Evolutionary conservation across 2,329 filamentous ascomycete species (phyloP), one percentile per base, ranked within the genome.

Genomic region (Ophioceras dolichostomum): DNA sequence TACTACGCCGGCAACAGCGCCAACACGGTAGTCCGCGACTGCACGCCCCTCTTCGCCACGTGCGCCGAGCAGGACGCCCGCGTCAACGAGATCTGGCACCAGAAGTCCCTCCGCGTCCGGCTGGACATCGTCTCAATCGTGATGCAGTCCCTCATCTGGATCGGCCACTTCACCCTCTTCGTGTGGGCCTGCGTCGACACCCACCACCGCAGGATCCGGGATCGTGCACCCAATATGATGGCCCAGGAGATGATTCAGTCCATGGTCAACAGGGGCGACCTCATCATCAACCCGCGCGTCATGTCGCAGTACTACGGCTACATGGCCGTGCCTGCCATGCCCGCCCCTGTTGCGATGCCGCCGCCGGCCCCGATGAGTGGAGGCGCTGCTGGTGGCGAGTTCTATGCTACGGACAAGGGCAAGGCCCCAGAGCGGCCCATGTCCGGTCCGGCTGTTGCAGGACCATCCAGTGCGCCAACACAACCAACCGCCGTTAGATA

Each of bases 101-200:
- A 24, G 27, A 21, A 12, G 30, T 10, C n/a, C 9, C 19, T 22
- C 21, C 41, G 39, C 24, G 6, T n/a, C 26, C 32, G 21, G 1
- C 17, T 40, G 7, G 29, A 20, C n/a, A 2, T 39, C 19, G 6
- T 28, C 10, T n/a, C 30, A 9, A 12, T n/a, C 20, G 24, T 33
- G 4, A 4, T 68, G 8, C 61, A 68, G 40, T 60, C 64, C 1
- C 47, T 70, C 12, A 52, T 64, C 5, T 43, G 69, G 1, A 40
- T 70, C 2, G 62, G 64, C 9, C 64, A 69, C 38, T 42, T 46
- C 38, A 18, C 27, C 22, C 38, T 47, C 10, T 46, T 47, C 20
- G 41, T 45, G 14, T 43, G 39, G 42, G 44, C 42, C 27, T 46
- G 45, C 36, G 39, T 42, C 31, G 44, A 47, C 45, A 44, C 40